These are phyloP conservation scores for Arctium lappa DNA, from an alignment of 129 eudicot genomes.

Conservation along the genomic window DNA sequence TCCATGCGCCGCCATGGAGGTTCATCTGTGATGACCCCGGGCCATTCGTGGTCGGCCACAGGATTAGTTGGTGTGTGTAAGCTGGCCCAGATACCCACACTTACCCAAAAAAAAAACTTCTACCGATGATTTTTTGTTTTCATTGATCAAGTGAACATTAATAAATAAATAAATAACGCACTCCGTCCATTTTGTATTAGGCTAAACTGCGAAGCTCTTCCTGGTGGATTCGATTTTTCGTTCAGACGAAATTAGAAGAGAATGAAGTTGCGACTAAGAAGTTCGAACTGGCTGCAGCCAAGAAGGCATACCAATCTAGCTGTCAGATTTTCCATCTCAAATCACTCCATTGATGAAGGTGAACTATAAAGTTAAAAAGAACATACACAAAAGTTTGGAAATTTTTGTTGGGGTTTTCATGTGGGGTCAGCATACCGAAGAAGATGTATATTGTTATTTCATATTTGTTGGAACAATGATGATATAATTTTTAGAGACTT, in stretches of 20 bases:
- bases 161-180: neutral
- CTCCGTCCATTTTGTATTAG: constrained; percentile 29
- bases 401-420: constrained; percentile 16
- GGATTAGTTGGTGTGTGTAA: too few relatives aligned
- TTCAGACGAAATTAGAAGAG: constrained; percentile 67
- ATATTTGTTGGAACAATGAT: constrained; percentile 21
- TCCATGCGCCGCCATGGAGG: too few relatives aligned
- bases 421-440: constrained; percentile 27
- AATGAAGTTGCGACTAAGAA: constrained; percentile 70
- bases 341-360: constrained; percentile 39
- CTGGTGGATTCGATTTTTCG: constrained; percentile 75
- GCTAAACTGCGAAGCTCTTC: constrained; percentile 78
- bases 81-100: too few relatives aligned
- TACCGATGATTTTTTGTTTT: neutral
- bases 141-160: neutral
- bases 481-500: constrained; percentile 13
- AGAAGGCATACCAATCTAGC: constrained; percentile 50
- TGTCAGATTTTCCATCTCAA: constrained; percentile 89
- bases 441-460: constrained; percentile 42
- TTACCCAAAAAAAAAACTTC: too few relatives aligned
- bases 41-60: too few relatives aligned
- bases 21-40: too few relatives aligned
- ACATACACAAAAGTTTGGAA: constrained; percentile 19
- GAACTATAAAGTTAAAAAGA: constrained; percentile 14
- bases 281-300: constrained; percentile 68